A percentile compares a stretch with the other conserved stretches of the same genome.
These are phyloP conservation scores for Coccomyxa sp. DNA, from an alignment of 139 green algal genomes.

Conservation along the genomic window DNA sequence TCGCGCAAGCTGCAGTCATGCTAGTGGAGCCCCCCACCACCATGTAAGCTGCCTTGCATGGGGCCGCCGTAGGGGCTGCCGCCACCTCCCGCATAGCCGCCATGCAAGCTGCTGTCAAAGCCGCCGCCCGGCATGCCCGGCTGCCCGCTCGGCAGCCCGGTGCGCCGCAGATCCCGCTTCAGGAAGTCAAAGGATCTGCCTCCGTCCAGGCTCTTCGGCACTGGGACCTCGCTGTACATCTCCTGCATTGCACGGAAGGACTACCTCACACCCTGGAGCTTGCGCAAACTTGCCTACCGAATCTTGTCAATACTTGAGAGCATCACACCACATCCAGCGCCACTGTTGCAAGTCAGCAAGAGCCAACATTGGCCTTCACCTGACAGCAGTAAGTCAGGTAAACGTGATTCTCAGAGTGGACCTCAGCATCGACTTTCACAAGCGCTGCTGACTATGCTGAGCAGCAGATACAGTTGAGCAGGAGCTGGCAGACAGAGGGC, in stretches of 20 bases:
- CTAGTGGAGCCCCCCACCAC: background rate
- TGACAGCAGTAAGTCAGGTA: no score
- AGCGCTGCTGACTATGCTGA: no score
- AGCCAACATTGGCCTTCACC: no score
- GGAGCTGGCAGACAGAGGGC: no score
- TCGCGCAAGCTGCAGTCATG: no score
- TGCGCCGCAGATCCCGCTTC: conserved; percentile 32
- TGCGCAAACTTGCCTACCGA: background rate
- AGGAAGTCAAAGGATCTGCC: conserved; percentile 59
- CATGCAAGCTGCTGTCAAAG: conserved; percentile 6
- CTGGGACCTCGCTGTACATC: conserved; percentile 61
- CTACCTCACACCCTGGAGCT: background rate
- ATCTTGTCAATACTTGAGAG: background rate
- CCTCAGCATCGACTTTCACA: no score
- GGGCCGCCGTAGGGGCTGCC: background rate
- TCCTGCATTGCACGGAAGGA: no score
- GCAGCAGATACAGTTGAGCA: no score
- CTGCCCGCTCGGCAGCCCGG: background rate
- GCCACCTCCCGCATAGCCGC: background rate
- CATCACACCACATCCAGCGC: background rate
- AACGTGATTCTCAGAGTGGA: no score
- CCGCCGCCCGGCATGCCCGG: background rate
- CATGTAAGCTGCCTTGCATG: background rate
- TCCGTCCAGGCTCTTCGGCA: conserved; percentile 52
- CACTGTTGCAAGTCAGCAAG: no score